Conservation (phyloP, 31 red algal genomes). For the Porphyra umbilicalis region DNA sequence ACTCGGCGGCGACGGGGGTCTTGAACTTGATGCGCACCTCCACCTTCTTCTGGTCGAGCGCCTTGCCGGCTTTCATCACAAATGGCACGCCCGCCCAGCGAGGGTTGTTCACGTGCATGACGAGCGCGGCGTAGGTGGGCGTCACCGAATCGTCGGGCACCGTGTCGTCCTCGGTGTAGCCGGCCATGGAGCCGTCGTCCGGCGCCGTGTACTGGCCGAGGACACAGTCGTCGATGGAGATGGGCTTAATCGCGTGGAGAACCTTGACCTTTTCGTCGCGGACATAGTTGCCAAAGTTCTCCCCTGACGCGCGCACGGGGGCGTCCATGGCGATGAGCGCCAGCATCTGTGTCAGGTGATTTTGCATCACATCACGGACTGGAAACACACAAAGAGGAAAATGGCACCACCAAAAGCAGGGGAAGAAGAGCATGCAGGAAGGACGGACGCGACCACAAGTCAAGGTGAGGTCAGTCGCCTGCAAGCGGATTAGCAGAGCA, state of each 20-base stretch:
- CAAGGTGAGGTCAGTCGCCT: neutral
- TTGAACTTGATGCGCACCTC: conserved; percentile 88
- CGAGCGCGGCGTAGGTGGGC: conserved; percentile 79
- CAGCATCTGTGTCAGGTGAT: conserved; percentile 88
- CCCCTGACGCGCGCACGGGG: conserved; percentile 41
- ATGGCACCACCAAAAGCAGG: too few relatives aligned
- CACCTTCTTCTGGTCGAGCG: conserved; percentile 80
- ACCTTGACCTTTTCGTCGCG: conserved; percentile 91
- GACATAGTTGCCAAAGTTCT: conserved; percentile 36
- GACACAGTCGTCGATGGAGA: conserved; percentile 70
- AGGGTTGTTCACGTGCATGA: conserved; percentile 89
- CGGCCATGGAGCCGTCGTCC: conserved; percentile 19
- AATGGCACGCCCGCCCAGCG: conserved; percentile 96
- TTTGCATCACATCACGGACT: conserved; percentile 96
- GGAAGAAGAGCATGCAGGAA: neutral
- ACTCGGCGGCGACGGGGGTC: conserved; percentile 18
- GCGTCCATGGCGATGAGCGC: conserved; percentile 91
- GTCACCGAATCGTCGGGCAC: conserved; percentile 85
- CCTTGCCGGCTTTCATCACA: conserved; percentile 92
- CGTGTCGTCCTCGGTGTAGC: conserved; percentile 65
- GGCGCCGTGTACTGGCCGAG: conserved; percentile 81
- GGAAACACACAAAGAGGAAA: neutral
- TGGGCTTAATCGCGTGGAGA: conserved; percentile 53
- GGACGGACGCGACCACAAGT: neutral
- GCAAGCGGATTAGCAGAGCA: neutral